These are phyloP conservation scores for Scalesia atractyloides DNA, from an alignment of 129 eudicot genomes.

Conservation along the genomic window DNA sequence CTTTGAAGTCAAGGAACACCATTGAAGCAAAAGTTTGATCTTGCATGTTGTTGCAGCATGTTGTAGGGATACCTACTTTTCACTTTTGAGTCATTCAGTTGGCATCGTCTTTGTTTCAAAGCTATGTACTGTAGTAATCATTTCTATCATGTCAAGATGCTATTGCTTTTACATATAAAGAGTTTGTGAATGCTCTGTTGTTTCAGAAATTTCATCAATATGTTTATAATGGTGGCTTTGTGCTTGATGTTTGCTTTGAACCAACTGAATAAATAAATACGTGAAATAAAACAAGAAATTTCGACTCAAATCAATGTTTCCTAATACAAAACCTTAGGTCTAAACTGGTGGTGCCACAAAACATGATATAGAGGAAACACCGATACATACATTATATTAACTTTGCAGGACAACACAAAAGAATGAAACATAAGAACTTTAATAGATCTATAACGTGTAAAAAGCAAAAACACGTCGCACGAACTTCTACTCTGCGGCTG, in stretches of 20 bases:
- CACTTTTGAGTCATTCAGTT: constrained; percentile 2
- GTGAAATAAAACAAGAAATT: constrained; percentile 9
- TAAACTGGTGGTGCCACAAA: constrained; percentile 4
- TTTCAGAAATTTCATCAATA: neutral
- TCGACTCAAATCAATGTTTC: neutral
- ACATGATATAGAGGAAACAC: constrained; percentile 9
- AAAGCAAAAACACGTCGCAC: neutral
- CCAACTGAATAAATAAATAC: neutral
- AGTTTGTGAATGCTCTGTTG: constrained; percentile 5
- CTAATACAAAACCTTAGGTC: constrained; percentile 4
- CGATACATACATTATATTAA: constrained; percentile 12
- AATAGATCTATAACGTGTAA: constrained; percentile 3
- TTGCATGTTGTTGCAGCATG: constrained; percentile 2
- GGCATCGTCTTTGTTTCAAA: neutral
- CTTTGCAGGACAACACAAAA: constrained; percentile 7
- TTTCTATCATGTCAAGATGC: constrained; percentile 2
- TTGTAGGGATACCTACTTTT: constrained; percentile 17
- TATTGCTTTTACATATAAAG: constrained; percentile 13
- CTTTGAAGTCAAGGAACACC: constrained; percentile 68
- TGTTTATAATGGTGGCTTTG: neutral
- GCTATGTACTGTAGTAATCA: neutral
- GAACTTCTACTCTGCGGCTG: constrained; percentile 41
- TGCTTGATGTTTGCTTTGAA: neutral
- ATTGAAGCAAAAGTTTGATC: constrained; percentile 34
- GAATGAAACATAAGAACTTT: constrained; percentile 10